Percentiles rank a stretch among this genome's conserved stretches.
Evolutionary conservation across 2,329 filamentous ascomycete genomes (phyloP).

Genomic region (Stachybotrys echinatus): DNA sequence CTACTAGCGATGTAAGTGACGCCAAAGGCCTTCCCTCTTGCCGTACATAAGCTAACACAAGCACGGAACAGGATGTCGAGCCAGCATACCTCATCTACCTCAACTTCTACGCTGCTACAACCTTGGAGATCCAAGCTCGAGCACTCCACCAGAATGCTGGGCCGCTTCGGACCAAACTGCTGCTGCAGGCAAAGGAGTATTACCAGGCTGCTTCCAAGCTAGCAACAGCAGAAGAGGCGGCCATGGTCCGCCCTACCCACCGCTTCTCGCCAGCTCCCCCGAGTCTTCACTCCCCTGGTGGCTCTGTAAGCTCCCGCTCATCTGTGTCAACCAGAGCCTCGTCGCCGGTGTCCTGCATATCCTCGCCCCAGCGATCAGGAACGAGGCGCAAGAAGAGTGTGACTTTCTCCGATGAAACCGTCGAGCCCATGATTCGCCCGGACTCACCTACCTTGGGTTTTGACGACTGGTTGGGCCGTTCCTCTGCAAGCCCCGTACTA

Average conservation of each 20-base stretch:
- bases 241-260: constrained; percentile 30
- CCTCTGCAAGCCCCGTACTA: constrained; percentile 11
- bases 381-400: constrained; percentile 33
- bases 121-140: constrained; percentile 51
- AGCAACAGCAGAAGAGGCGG: constrained; percentile 41
- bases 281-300: constrained; percentile 39
- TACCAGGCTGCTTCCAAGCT: constrained; percentile 44
- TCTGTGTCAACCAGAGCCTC: constrained; percentile 33
- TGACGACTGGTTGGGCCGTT: constrained; percentile 33
- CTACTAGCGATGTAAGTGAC: constrained; percentile 39
- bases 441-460: constrained; percentile 57
- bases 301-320: constrained; percentile 42
- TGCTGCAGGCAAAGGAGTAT: constrained; percentile 46
- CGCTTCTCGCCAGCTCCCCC: constrained; percentile 32
- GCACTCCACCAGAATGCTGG: constrained; percentile 34
- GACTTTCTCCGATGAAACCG: constrained; percentile 27
- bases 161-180: constrained; percentile 41
- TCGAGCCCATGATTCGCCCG: constrained; percentile 46
- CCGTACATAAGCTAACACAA: not conserved
- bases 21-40: not conserved
- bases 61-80: constrained; percentile 34
- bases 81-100: constrained; percentile 53
- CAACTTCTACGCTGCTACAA: constrained; percentile 57
- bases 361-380: not conserved
- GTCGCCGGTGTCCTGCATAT: constrained; percentile 3